These are phyloP conservation scores for Arbutus unedo DNA, from an alignment of 148 eudicot genomes.

Conservation along the genomic window DNA sequence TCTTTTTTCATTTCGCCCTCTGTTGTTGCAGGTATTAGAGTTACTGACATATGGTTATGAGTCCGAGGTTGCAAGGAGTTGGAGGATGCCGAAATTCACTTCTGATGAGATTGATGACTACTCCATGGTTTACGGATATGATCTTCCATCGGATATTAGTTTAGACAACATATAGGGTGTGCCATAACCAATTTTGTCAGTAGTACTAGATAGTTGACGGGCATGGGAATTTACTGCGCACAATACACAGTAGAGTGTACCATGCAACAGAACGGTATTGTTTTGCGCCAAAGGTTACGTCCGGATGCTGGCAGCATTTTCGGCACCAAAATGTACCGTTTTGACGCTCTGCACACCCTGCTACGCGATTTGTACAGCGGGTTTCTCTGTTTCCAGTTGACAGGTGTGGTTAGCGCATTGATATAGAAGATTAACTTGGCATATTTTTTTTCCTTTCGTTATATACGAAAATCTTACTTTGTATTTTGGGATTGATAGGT, in stretches of 20 bases:
- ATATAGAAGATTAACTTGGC: background rate
- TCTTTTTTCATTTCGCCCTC: background rate
- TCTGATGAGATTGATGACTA: slow-evolving; percentile 70
- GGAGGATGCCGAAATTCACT: slow-evolving; percentile 51
- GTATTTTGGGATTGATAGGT: background rate
- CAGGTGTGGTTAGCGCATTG: background rate
- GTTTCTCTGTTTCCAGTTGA: background rate
- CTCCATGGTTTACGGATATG: slow-evolving; percentile 76
- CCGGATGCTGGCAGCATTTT: too few relatives aligned
- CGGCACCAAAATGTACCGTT: too few relatives aligned
- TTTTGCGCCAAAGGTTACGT: too few relatives aligned
- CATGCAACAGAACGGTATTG: too few relatives aligned
- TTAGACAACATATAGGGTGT: slow-evolving; percentile 36
- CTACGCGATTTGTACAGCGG: too few relatives aligned
- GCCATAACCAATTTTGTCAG: too few relatives aligned
- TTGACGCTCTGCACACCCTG: too few relatives aligned
- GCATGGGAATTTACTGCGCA: too few relatives aligned
- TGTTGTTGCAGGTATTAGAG: slow-evolving; percentile 48
- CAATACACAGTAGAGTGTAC: too few relatives aligned
- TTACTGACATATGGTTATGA: slow-evolving; percentile 45
- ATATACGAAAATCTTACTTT: background rate
- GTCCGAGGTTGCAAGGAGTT: slow-evolving; percentile 37
- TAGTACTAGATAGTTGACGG: too few relatives aligned
- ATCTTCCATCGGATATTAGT: slow-evolving; percentile 49
- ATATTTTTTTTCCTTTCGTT: background rate